Percentiles rank a stretch among this genome's conserved stretches.
These are phyloP conservation scores for Brassica hybrid DNA, from an alignment of 441 rosid species.

Conservation along the genomic window DNA sequence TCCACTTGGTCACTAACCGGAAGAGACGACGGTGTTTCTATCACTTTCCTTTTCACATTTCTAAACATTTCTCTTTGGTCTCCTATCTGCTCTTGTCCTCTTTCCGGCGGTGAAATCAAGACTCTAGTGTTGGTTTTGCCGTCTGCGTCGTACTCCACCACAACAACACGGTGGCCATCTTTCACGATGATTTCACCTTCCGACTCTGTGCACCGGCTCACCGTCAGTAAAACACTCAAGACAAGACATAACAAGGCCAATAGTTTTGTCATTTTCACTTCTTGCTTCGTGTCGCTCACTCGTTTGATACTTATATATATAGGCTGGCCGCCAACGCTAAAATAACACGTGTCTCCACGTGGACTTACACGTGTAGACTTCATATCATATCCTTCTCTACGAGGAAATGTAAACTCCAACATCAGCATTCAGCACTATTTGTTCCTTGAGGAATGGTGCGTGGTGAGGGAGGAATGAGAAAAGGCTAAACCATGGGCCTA, in stretches of 20 bases:
- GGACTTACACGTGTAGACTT: too few relatives aligned
- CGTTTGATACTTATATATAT: slow-evolving; percentile 24
- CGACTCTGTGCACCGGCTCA: background rate
- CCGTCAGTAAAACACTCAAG: background rate
- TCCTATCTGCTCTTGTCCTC: background rate
- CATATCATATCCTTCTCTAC: background rate
- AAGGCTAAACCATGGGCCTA: slow-evolving; percentile 17
- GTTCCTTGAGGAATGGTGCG: background rate
- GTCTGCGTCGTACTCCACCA: slow-evolving; percentile 52
- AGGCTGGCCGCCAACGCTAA: too few relatives aligned
- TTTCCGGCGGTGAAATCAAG: slow-evolving; percentile 46
- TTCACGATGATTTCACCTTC: slow-evolving; percentile 29
- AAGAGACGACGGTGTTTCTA: slow-evolving; percentile 40
- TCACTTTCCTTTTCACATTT: slow-evolving; percentile 30
- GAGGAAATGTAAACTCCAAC: background rate
- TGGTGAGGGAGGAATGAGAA: too few relatives aligned
- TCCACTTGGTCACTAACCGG: background rate
- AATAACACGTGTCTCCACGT: too few relatives aligned
- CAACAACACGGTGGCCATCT: slow-evolving; percentile 37
- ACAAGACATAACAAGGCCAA: slow-evolving; percentile 25
- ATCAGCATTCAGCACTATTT: background rate
- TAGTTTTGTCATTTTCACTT: slow-evolving; percentile 28
- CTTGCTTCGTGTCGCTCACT: slow-evolving; percentile 8
- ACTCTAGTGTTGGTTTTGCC: slow-evolving; percentile 58
- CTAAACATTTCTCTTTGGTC: slow-evolving; percentile 11